Evolutionary conservation across 352 stramenopile genomes (phyloP).

Genomic region (Pythium rishiriense): DNA sequence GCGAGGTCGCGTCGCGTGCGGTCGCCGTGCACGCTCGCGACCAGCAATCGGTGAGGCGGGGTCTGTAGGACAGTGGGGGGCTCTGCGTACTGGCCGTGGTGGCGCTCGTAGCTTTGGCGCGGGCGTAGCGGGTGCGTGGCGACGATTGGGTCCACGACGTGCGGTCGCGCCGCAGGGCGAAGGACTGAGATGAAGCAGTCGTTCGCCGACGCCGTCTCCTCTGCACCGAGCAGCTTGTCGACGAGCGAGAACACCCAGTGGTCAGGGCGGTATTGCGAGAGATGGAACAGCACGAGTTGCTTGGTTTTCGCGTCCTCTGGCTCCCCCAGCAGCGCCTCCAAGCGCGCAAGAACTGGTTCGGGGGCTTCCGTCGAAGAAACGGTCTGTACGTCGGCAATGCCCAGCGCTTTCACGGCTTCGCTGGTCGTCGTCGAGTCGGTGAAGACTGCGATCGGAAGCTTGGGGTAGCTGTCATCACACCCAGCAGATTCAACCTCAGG

Average conservation of each 20-base stretch:
- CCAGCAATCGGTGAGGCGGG: slow-evolving; percentile 35
- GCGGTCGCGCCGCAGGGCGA: slow-evolving; percentile 30
- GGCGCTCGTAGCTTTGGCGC: slow-evolving; percentile 66
- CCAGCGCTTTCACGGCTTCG: slow-evolving; percentile 32
- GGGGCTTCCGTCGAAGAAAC: slow-evolving; percentile 16
- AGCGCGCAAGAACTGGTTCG: slow-evolving; percentile 13
- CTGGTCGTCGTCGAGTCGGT: slow-evolving; percentile 39
- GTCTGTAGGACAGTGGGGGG: slow-evolving; percentile 2
- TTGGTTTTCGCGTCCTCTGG: slow-evolving; percentile 35
- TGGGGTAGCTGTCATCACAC: slow-evolving; percentile 43
- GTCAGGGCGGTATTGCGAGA: slow-evolving; percentile 27
- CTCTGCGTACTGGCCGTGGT: slow-evolving; percentile 47
- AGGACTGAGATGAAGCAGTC: slow-evolving; percentile 49
- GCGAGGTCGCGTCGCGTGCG: slow-evolving; percentile 63
- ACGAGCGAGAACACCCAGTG: slow-evolving; percentile 55
- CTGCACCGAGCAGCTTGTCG: slow-evolving; percentile 11
- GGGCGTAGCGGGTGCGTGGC: slow-evolving; percentile 51
- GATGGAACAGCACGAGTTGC: slow-evolving; percentile 59
- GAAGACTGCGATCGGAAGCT: slow-evolving; percentile 64
- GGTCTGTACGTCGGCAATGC: slow-evolving; percentile 37
- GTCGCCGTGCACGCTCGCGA: slow-evolving; percentile 59
- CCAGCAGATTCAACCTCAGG: background rate
- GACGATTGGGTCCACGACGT: slow-evolving; percentile 3
- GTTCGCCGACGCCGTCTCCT: slow-evolving; percentile 27
- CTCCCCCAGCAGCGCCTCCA: slow-evolving; percentile 33